Evolutionary conservation across 805 yeast species (phyloP).

Genomic region (Nakazawaea ambrosiae): DNA sequence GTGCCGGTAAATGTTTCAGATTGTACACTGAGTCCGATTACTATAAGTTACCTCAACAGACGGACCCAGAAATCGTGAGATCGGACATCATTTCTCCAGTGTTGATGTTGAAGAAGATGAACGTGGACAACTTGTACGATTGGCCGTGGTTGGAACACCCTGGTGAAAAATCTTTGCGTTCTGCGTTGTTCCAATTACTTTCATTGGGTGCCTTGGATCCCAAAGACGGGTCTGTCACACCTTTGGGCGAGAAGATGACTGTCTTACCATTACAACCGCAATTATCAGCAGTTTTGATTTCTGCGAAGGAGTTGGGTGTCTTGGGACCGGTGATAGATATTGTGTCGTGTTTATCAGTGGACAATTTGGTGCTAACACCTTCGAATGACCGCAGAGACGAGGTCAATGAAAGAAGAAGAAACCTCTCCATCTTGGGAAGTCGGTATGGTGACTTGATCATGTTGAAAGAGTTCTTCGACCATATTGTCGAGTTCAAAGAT

Average conservation of each 20-base stretch:
- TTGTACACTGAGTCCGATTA: slow-evolving; percentile 74
- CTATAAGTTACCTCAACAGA: slow-evolving; percentile 57
- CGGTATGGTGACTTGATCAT: slow-evolving; percentile 78
- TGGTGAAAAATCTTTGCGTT: slow-evolving; percentile 63
- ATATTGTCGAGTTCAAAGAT: slow-evolving; percentile 37
- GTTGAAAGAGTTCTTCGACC: slow-evolving; percentile 69
- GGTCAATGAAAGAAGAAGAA: slow-evolving; percentile 66
- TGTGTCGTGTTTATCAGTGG: slow-evolving; percentile 89
- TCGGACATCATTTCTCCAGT: slow-evolving; percentile 83
- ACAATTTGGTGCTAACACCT: slow-evolving; percentile 77
- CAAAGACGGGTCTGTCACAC: slow-evolving; percentile 68
- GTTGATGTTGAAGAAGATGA: slow-evolving; percentile 73
- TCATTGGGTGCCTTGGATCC: slow-evolving; percentile 68
- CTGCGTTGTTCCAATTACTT: slow-evolving; percentile 75
- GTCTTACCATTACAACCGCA: slow-evolving; percentile 90
- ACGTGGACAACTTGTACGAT: slow-evolving; percentile 72
- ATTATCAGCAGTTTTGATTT: slow-evolving; percentile 74
- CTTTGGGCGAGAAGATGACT: slow-evolving; percentile 80
- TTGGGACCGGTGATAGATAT: slow-evolving; percentile 74
- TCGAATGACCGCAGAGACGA: slow-evolving; percentile 78
- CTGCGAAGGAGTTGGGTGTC: slow-evolving; percentile 48
- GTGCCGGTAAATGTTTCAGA: slow-evolving; percentile 83
- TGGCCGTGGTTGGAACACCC: slow-evolving; percentile 96
- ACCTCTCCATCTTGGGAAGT: slow-evolving; percentile 62
- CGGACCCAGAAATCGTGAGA: slow-evolving; percentile 89